These are phyloP conservation scores for Zygoascus tannicola DNA, from an alignment of 805 yeast species.

Conservation along the genomic window DNA sequence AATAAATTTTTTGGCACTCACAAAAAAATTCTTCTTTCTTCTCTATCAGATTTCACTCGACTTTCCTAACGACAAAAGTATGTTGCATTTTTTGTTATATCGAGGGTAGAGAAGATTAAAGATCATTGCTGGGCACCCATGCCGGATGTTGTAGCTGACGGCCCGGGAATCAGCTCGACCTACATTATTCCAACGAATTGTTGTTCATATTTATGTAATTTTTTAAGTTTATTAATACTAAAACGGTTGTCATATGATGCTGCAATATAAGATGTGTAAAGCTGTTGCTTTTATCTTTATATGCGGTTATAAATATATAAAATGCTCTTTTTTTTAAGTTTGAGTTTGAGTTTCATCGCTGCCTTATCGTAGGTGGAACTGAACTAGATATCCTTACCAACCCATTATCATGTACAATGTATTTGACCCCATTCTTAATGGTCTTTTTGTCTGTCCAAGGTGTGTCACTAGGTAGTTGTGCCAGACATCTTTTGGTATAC, in stretches of 20 bases:
- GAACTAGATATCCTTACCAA: slow-evolving; percentile 5
- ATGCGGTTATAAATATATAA: not conserved
- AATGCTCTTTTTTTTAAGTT: too few species aligned
- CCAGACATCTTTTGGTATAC: slow-evolving; percentile 20
- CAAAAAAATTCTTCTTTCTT: slow-evolving; percentile 8
- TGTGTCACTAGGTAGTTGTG: slow-evolving; percentile 15
- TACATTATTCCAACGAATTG: too few species aligned
- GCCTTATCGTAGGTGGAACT: not conserved
- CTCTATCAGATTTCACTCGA: slow-evolving; percentile 14
- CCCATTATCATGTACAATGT: slow-evolving; percentile 14
- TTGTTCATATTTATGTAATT: too few species aligned
- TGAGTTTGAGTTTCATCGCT: too few species aligned
- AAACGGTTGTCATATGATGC: too few species aligned
- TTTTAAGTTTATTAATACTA: too few species aligned
- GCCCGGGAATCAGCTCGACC: slow-evolving; percentile 30
- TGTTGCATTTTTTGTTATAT: not conserved
- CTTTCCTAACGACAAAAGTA: not conserved
- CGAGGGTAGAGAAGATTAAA: slow-evolving; percentile 18
- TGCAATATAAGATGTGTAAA: not conserved
- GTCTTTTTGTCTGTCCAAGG: slow-evolving; percentile 20
- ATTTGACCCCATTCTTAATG: slow-evolving; percentile 15
- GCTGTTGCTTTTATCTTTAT: not conserved
- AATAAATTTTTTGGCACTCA: not conserved
- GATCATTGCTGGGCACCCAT: slow-evolving; percentile 30
- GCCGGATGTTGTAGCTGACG: slow-evolving; percentile 22